phyloP scores from a whole-genome alignment of 1,284 basidiomycete genomes.

The Neonothopanus nambi region DNA sequence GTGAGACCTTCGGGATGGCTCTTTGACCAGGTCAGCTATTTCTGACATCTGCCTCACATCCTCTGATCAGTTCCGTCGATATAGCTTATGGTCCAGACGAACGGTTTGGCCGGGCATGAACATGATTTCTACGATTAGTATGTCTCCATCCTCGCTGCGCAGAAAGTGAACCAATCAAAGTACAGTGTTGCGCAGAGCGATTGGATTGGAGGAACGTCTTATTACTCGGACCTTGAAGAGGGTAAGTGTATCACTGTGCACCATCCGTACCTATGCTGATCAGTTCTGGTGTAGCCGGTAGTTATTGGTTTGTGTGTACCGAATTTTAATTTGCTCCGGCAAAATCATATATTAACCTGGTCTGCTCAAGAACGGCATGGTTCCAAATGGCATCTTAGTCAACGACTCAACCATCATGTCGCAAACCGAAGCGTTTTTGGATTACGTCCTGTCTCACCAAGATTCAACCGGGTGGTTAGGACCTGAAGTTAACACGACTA shows the following conservation, averaged over 20 bases:
- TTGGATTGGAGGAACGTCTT: slow-evolving; percentile 52
- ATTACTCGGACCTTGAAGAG: slow-evolving; percentile 57
- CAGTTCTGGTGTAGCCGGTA: slow-evolving; percentile 40
- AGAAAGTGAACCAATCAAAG: slow-evolving; percentile 1
- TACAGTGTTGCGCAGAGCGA: slow-evolving; percentile 50
- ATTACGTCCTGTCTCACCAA: slow-evolving; percentile 55
- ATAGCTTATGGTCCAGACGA: slow-evolving; percentile 51
- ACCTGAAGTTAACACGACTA: slow-evolving; percentile 53
- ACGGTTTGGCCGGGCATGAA: slow-evolving; percentile 55
- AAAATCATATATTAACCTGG: neutral
- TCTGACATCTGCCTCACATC: neutral
- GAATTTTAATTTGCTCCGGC: no score
- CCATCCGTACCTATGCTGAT: neutral
- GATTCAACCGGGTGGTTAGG: slow-evolving; percentile 59
- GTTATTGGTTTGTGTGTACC: slow-evolving; percentile 54
- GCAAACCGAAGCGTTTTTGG: slow-evolving; percentile 50
- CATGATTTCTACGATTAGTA: slow-evolving; percentile 59
- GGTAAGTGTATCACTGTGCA: slow-evolving; percentile 31
- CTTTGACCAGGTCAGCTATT: slow-evolving; percentile 43
- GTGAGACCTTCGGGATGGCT: slow-evolving; percentile 55
- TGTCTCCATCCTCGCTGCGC: slow-evolving; percentile 11
- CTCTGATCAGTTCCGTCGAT: neutral
- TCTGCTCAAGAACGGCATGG: slow-evolving; percentile 55
- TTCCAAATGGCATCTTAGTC: slow-evolving; percentile 49
- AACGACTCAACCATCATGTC: slow-evolving; percentile 45